Evolutionary conservation across 2,329 filamentous ascomycete genomes (phyloP).

Genomic region (Exserohilum rostratum): DNA sequence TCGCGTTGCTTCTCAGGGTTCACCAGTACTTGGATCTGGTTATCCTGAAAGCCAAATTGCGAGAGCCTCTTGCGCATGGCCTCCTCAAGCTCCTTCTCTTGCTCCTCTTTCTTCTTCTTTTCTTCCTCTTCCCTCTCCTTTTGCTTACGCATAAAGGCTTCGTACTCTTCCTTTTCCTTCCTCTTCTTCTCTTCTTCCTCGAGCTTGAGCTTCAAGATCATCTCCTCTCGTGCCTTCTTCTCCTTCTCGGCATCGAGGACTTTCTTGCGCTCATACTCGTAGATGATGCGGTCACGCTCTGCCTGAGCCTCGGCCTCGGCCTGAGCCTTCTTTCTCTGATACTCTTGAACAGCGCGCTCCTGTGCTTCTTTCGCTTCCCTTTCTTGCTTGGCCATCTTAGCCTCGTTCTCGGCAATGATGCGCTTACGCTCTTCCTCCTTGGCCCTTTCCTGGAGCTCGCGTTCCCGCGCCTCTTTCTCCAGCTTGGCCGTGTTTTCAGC

Average conservation of each 20-base stretch:
- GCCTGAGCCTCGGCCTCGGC: slow-evolving; percentile 40
- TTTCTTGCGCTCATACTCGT: slow-evolving; percentile 47
- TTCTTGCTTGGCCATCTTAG: slow-evolving; percentile 36
- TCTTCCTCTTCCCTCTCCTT: slow-evolving; percentile 51
- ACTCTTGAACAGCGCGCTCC: slow-evolving; percentile 42
- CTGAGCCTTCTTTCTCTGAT: slow-evolving; percentile 41
- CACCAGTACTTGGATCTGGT: slow-evolving; percentile 56
- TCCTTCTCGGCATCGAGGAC: slow-evolving; percentile 46
- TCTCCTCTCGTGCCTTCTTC: slow-evolving; percentile 45
- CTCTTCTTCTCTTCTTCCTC: slow-evolving; percentile 50
- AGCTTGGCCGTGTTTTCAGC: slow-evolving; percentile 39
- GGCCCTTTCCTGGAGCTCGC: slow-evolving; percentile 30
- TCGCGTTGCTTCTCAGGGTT: slow-evolving; percentile 54
- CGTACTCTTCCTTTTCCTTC: slow-evolving; percentile 52
- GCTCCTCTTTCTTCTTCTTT: slow-evolving; percentile 48
- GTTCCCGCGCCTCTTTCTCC: slow-evolving; percentile 38
- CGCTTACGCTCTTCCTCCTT: slow-evolving; percentile 36
- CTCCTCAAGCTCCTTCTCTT: slow-evolving; percentile 52
- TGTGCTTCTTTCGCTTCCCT: slow-evolving; percentile 40
- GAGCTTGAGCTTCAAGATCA: slow-evolving; percentile 48
- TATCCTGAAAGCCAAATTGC: slow-evolving; percentile 54
- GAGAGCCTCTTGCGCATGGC: slow-evolving; percentile 54
- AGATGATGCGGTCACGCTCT: slow-evolving; percentile 42
- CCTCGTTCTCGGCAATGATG: slow-evolving; percentile 39
- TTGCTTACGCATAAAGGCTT: slow-evolving; percentile 50